Base-by-base conservation (phyloP, 192 early-diverging fungal species). In the Entrophospora sp. region DNA sequence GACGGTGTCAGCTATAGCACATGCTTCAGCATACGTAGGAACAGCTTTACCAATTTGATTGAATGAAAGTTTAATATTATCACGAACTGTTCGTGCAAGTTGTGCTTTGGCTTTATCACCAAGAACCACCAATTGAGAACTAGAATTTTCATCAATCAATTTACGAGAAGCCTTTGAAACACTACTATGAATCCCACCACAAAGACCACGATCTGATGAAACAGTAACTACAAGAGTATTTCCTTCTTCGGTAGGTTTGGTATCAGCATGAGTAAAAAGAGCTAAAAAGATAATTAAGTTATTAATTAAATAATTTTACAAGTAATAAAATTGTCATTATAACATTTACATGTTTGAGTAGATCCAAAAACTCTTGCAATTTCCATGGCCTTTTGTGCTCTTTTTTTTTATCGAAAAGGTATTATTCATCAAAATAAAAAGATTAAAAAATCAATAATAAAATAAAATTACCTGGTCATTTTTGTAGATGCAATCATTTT, bases 401-500 rank as follows among this genome's bases (percentile, higher is more conserved):
- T 68, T 45, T 28, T 9, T 25, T 40, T 60, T 32, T 53, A 53
- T 52, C 6, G 16, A 4, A 58, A 13, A 22, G 20, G 20, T 57
- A 32, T 57, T 36, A 4, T 16, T 0, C 0, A n/a, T 58, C 2
- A 60, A 78, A 46, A 67, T 1, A 24, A 14, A 40, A 27, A 3
- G 6, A 22, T 35, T 4, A 37, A 38, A 59, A 44, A 16, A 6
- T 2, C 42, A 52, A 63, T 25, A 36, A 43, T 48, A n/a, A 64
- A 75, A 32, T 60, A 67, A 75, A 27, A 79, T 55, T 76, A 91
- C 90, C 81, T 58, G 70, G 81, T 74, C 72, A 95, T 91, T 85
- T 99, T 99, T 78, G 95, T 99, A 40, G 96, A 96, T 38, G 96
- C 94, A 96, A 99, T 99, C 93, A 99, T 96, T 86, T 99, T 99